A percentile compares a stretch with the other conserved stretches of the same genome.
phyloP scores from a whole-genome alignment of 2,329 filamentous ascomycete species.

The Pezicula carpinea region DNA sequence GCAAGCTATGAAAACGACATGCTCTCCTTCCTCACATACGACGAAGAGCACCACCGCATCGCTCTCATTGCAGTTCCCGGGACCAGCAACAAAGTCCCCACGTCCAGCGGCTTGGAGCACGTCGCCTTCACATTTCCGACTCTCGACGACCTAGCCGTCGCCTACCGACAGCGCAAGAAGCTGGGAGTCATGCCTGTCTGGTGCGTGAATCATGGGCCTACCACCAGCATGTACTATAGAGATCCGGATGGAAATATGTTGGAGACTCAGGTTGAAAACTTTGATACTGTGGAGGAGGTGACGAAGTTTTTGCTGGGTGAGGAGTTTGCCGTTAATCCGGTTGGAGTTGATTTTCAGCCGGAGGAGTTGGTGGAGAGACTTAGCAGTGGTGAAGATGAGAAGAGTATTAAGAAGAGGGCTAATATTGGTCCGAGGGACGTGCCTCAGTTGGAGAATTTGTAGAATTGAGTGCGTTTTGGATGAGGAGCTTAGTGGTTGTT shows the following conservation, averaged over 20 bases:
- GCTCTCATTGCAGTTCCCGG: slow-evolving; percentile 31
- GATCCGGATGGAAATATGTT: slow-evolving; percentile 45
- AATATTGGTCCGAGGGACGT: neutral
- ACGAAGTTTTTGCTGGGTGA: slow-evolving; percentile 33
- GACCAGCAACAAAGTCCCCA: slow-evolving; percentile 15
- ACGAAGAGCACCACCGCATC: slow-evolving; percentile 43
- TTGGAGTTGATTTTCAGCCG: slow-evolving; percentile 39
- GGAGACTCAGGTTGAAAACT: slow-evolving; percentile 42
- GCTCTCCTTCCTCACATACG: slow-evolving; percentile 38
- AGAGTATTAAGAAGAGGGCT: slow-evolving; percentile 7
- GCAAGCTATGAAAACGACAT: slow-evolving; percentile 22
- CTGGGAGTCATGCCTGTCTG: slow-evolving; percentile 35
- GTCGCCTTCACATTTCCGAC: slow-evolving; percentile 37
- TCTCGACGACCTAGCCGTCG: slow-evolving; percentile 29
- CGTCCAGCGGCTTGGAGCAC: slow-evolving; percentile 32
- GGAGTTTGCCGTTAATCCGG: slow-evolving; percentile 36
- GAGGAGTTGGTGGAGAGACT: slow-evolving; percentile 33
- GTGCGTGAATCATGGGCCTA: slow-evolving; percentile 43
- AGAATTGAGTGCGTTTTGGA: no score
- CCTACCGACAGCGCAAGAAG: slow-evolving; percentile 33
- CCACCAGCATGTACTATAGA: slow-evolving; percentile 41
- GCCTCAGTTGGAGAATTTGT: no score
- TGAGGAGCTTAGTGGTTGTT: no score
- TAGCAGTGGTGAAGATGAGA: slow-evolving; percentile 20
- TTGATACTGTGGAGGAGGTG: slow-evolving; percentile 33